Percentiles rank a stretch among this genome's conserved stretches.
Evolutionary conservation across 2,329 filamentous ascomycete species (phyloP).

Genomic region (Curvularia lunata): DNA sequence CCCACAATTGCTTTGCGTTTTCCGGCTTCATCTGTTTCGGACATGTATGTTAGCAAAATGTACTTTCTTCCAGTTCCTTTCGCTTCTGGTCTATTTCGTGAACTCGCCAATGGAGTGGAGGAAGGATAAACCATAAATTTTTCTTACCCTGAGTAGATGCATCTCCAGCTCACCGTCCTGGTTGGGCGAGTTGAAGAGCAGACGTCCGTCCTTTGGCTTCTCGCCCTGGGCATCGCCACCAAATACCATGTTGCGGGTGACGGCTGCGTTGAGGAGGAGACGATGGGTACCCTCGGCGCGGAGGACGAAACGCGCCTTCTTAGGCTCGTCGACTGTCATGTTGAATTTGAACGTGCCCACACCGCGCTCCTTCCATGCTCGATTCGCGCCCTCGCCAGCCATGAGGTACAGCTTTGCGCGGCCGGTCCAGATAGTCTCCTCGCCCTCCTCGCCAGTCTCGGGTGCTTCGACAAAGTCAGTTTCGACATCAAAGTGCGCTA

Average conservation of each 20-base stretch:
- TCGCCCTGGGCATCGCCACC: conserved; percentile 68
- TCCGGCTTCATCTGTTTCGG: conserved; percentile 28
- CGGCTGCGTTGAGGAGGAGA: conserved; percentile 82
- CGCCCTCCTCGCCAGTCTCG: conserved; percentile 86
- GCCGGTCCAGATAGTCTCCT: conserved; percentile 74
- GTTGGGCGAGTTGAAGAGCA: conserved; percentile 67
- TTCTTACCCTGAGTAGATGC: conserved; percentile 62
- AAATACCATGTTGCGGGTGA: conserved; percentile 80
- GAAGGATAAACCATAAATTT: too few species aligned
- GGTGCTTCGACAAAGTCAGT: conserved; percentile 56
- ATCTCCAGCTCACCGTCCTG: conserved; percentile 59
- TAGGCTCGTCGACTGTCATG: conserved; percentile 46
- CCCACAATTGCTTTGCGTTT: conserved; percentile 33
- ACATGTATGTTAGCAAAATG: background rate
- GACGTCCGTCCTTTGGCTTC: conserved; percentile 73
- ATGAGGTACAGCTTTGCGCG: conserved; percentile 87
- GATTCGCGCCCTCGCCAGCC: conserved; percentile 59
- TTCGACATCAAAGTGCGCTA: background rate
- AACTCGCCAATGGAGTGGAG: background rate
- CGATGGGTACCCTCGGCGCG: conserved; percentile 88
- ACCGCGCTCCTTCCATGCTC: conserved; percentile 89
- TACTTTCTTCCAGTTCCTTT: too few species aligned
- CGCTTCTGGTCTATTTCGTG: too few species aligned
- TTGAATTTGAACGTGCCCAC: conserved; percentile 86
- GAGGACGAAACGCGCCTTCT: conserved; percentile 77